phyloP scores from a whole-genome alignment of 192 early-diverging fungal species.

The Thamnidium elegans region DNA sequence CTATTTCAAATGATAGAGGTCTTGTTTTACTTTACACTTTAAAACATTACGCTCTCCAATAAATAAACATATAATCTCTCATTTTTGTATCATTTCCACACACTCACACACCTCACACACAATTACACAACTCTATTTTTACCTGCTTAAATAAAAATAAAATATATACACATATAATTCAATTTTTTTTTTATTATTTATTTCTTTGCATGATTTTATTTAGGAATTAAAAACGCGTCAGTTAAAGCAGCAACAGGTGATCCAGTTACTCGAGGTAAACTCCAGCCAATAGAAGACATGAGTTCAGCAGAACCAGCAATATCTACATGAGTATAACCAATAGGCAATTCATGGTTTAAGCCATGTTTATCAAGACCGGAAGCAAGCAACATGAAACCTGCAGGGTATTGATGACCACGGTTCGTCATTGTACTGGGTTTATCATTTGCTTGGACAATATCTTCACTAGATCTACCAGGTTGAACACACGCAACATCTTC shows the following conservation, averaged over 20 bases:
- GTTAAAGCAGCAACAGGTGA: conserved; percentile 75
- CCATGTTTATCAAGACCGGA: conserved; percentile 75
- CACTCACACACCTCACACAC: too few relatives aligned
- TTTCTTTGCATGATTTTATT: too few relatives aligned
- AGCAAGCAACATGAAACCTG: conserved; percentile 76
- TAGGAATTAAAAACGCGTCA: conserved; percentile 59
- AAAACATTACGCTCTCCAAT: conserved; percentile 51
- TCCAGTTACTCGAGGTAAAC: conserved; percentile 69
- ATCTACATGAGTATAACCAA: conserved; percentile 83
- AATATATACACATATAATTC: too few relatives aligned
- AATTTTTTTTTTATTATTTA: too few relatives aligned
- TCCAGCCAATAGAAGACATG: conserved; percentile 56
- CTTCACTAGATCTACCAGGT: conserved; percentile 67
- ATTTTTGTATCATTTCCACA: too few relatives aligned
- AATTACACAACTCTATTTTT: too few relatives aligned
- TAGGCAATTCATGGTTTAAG: conserved; percentile 53
- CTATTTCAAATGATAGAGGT: conserved; percentile 88
- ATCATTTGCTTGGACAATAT: conserved; percentile 80
- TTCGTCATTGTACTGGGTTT: conserved; percentile 66
- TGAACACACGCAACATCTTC: conserved; percentile 70
- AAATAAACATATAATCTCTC: neutral
- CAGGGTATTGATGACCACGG: conserved; percentile 86
- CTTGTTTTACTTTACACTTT: conserved; percentile 84
- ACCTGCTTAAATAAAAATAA: too few relatives aligned
- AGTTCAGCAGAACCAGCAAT: conserved; percentile 80